A percentile compares a stretch with the other conserved stretches of the same genome.
phyloP scores from a whole-genome alignment of 2,329 filamentous ascomycete genomes.

The Alternaria sp. region DNA sequence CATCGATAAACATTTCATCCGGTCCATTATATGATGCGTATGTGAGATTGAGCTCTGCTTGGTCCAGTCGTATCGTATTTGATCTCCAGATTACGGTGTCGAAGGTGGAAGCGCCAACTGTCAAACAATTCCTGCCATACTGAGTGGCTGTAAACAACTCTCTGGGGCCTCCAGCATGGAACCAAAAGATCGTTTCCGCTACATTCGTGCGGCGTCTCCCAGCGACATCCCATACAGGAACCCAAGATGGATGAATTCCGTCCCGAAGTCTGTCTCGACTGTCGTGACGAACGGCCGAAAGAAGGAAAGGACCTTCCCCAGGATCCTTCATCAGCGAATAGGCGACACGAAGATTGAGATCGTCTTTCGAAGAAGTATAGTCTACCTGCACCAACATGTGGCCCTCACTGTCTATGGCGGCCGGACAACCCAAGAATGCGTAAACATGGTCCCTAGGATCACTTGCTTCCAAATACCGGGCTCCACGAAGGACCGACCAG shows the following conservation, averaged over 20 bases:
- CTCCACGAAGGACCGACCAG: no score
- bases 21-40: fast-evolving
- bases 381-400: background rate
- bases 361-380: background rate
- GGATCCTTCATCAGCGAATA: fast-evolving
- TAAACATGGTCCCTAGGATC: background rate
- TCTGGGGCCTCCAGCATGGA: background rate
- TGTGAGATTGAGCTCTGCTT: no score
- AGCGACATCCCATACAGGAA: background rate
- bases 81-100: background rate
- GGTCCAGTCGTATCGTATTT: background rate
- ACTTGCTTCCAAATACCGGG: fast-evolving
- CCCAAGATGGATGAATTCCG: background rate
- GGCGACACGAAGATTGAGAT: background rate
- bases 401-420: background rate
- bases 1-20: background rate
- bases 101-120: fast-evolving
- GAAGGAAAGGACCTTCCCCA: fast-evolving
- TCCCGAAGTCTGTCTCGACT: fast-evolving
- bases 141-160: background rate
- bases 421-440: background rate
- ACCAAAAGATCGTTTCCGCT: background rate
- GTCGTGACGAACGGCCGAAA: background rate
- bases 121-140: fast-evolving
- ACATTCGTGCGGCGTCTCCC: fast-evolving